These are phyloP conservation scores for Auxenochlorella pyrenoidosa DNA, from an alignment of 139 green algal genomes.

Conservation along the genomic window DNA sequence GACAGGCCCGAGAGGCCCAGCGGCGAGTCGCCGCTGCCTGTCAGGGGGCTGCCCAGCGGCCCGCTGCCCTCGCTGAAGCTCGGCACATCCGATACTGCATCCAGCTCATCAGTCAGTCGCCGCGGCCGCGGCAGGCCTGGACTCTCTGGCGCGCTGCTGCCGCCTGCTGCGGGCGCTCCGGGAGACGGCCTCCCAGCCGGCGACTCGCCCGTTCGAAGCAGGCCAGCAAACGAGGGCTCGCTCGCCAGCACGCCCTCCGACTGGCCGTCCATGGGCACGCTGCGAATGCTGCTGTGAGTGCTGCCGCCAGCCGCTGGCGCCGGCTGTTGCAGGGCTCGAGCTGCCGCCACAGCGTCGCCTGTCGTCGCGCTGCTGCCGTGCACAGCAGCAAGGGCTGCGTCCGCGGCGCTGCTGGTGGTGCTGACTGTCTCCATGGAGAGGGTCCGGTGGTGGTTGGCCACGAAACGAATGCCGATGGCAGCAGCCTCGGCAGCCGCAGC, in stretches of 20 bases:
- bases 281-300: neutral
- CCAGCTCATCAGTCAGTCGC: constrained; percentile 26
- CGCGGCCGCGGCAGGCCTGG: neutral
- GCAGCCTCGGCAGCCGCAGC: constrained; percentile 34
- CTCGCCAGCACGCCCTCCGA: neutral
- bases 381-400: constrained; percentile 41
- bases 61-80: constrained; percentile 21
- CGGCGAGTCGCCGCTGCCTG: neutral
- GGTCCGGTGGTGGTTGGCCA: constrained; percentile 42
- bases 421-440: constrained; percentile 36
- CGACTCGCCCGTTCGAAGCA: neutral
- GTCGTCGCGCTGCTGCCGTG: constrained; percentile 42
- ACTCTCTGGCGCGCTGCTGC: neutral
- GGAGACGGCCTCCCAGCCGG: neutral
- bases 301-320: too few species aligned
- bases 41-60: neutral
- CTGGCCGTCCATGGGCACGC: neutral
- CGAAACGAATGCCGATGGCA: constrained; percentile 26
- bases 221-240: constrained; percentile 25
- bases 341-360: constrained; percentile 4
- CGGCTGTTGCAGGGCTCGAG: neutral
- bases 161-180: neutral
- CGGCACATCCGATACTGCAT: constrained; percentile 30
- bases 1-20: neutral
- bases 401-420: constrained; percentile 21